Base-by-base conservation (phyloP, 179 eudicot genomes). In the Pouteria campechiana region DNA sequence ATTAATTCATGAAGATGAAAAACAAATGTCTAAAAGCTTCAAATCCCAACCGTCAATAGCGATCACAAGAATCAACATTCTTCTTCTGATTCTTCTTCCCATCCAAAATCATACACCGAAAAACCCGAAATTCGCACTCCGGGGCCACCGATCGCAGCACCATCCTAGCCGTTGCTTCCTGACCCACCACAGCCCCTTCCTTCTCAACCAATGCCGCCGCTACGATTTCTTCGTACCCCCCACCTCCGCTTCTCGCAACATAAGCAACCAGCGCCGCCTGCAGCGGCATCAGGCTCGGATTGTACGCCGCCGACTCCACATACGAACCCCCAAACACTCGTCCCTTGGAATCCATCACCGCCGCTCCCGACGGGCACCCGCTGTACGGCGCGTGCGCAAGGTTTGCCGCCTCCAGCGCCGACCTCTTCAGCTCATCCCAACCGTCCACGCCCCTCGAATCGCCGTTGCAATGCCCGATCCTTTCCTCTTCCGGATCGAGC, bases 281-380 rank as follows among this genome's bases (percentile, higher is more conserved):
- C 0, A 69, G 77, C 6, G 95, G 93, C 18, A 76, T 72, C 21
- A 89, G 37, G 15, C 95, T 89, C 1, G 95, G 97, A 34, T 84
- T 89, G 50, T 68, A 73, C 0, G 97, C 95, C 0, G 97, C 97
- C 7, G 97, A 89, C 43, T 89, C 97, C 60, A 59, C 64, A 30
- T 89, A 89, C 2, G 79, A 78, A 4, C 97, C 95, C 9, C 30
- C 73, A 14, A 60, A 83, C 6, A 87, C 29, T 13, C 37, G 52
- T 5, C 94, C 96, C 16, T 68, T 56, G 2, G 23, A 32, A 41
- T 87, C 97, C 65, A 75, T 46, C 55, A 88, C 34, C 0, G 94
- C 80, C 14, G 78, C 68, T 25, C 94, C 97, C 9, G 97, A 84
- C 2, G 88, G 85, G 29, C 87, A 77, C 7, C 63, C 57, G 37